These are phyloP conservation scores for Fallopia convolvulus DNA, from an alignment of 148 eudicot genomes.

Conservation along the genomic window DNA sequence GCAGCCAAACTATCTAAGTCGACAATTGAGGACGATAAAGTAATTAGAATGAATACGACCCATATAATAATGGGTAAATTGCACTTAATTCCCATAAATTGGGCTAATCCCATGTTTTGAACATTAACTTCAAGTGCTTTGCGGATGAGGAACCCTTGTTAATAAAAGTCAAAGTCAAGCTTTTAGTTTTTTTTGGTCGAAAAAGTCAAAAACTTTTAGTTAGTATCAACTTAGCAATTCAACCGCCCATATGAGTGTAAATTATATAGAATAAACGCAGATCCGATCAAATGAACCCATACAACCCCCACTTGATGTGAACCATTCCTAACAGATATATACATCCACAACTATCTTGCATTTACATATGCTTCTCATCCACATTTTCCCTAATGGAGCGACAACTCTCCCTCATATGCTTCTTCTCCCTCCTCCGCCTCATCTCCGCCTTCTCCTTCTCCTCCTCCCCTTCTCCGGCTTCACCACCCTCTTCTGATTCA, in stretches of 20 bases:
- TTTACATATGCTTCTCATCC: neutral
- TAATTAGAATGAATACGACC: too few species aligned
- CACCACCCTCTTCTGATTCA: too few species aligned
- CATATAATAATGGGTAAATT: neutral
- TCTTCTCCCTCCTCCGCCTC: conserved; percentile 15
- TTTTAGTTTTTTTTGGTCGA: too few species aligned
- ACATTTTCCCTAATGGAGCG: neutral
- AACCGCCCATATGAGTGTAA: neutral
- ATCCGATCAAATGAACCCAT: neutral
- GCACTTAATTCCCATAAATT: neutral
- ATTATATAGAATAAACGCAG: neutral
- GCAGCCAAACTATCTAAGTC: too few species aligned
- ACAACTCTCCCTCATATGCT: neutral
- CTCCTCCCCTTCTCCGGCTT: neutral
- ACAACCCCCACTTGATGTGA: neutral
- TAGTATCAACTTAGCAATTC: conserved; percentile 3
- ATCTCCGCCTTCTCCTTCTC: conserved; percentile 7
- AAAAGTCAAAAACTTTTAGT: neutral
- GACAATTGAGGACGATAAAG: too few species aligned
- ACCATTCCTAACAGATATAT: neutral
- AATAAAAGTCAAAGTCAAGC: neutral
- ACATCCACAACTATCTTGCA: neutral
- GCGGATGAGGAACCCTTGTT: neutral
- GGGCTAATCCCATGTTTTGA: conserved; percentile 2
- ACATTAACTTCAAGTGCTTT: conserved; percentile 1